Base-by-base conservation (phyloP, 129 eudicot species). In the Lonicera japonica region DNA sequence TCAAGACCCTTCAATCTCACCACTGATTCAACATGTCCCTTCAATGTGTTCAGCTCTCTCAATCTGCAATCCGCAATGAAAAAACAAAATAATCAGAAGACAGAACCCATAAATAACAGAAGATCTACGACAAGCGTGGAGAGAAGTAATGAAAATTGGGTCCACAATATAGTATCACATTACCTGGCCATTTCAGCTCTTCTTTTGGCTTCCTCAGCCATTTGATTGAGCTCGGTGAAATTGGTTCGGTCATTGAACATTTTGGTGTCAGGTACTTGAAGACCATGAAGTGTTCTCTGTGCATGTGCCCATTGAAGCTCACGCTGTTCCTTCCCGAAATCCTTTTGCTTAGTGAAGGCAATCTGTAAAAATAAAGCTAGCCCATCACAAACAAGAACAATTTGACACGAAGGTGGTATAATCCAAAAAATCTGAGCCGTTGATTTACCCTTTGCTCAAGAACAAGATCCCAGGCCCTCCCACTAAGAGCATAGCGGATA, bases 231-330 rank as follows among this genome's bases (percentile, higher is more conserved):
- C 72, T 94, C 99, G 0, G 88, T 83, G 70, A 87, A 82, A 66
- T 72, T 92, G 54, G 77, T 77, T 21, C 85, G 80, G 24, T 88
- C 95, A 4, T 67, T 69, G 45, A 88, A 92, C 87, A 92, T 73
- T 72, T 85, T 88, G 64, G 95, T 74, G 83, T 94, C 96, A 0
- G 99, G 99, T 21, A 86, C 94, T 80, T 94, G 89, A 66, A 94
- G 89, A 58, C 96, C 99, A 21, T 94, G 99, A 68, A 94, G 96
- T 77, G 99, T 94, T 74, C 99, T 83, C 55, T 94, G 99, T 8
- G 99, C 99, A 72, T 94, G 99, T 25, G 99, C 99, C 99, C 99
- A 94, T 57, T 77, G 78, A 54, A 88, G 95, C 77, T 94, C 99
- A 21, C 99, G 91, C 60, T 88, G 96, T 77, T 94, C 99, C 75